Evolutionary conservation across 768 basidiomycete genomes (phyloP), one percentile per base, ranked within the genome.

Genomic region (Artomyces pyxidatus): DNA sequence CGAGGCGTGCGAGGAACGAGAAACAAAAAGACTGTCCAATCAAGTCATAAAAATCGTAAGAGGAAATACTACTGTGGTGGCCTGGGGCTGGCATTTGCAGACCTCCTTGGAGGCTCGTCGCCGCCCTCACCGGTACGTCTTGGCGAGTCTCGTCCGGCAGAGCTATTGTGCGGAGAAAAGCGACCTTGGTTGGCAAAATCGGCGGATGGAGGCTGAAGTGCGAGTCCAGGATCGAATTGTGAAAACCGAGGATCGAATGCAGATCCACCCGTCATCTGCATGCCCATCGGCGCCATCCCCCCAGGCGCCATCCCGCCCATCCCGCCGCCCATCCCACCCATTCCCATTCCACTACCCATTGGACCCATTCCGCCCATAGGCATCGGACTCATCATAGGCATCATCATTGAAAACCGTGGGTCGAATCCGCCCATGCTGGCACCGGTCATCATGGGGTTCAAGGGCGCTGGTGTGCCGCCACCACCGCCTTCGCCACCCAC

Each of bases 401-500:
- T 58, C 39, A 39, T 45, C 47, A 55, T 48, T 42, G 51, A 37
- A 16, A 37, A 25, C 14, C 45, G 45, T 17, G 52, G 46, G 3
- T 39, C 22, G 3, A 45, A 38, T 9, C 42, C 48, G 10, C 45
- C 52, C 28, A 56, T 45, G n/a, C 48, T 41, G 4, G 41, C 52
- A 14, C 55, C 49, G 1, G 53, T 57, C 55, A 57, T 58, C 64
- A 64, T 63, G 25, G 65, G 60, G 38, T 65, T 73, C 68, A 76
- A 75, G 16, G 78, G 79, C 45, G 73, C 72, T 53, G 77, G 58
- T 4, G 57, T 38, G 6, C 62, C 66, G 28, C 64, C 59, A 42
- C 65, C 70, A n/a, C 68, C 74, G 51, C 72, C 77, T 7, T 75
- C 76, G 4, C 76, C 84, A n/a, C 79, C 82, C 35, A 72, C 69